Base-by-base conservation (phyloP, 495 filamentous ascomycete species). In the Cetradonia linearis region DNA sequence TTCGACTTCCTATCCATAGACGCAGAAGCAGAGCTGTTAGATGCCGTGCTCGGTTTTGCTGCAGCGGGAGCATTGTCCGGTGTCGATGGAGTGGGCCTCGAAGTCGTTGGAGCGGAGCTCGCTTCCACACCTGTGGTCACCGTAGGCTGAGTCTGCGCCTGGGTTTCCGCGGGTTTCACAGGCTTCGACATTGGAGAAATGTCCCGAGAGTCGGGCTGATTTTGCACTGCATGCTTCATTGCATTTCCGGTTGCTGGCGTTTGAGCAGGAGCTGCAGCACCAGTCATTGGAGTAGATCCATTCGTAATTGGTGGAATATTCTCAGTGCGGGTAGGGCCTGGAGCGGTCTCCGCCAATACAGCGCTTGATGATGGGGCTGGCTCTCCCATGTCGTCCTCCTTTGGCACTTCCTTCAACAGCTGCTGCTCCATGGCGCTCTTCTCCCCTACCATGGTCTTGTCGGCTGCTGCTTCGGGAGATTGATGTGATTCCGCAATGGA, bases 361-460 rank as follows among this genome's bases (percentile, higher is more conserved):
- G 78, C 77, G 55, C 72, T 73, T 20, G 68, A 62, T 11, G 77
- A 75, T 28, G 81, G 80, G n/a, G 79, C 79, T 16, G 79, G 75
- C 40, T 77, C 67, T n/a, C 81, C 81, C 11, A 68, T 67, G 8
- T 77, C 72, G 46, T 79, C 73, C 25, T 75, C 72, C 1, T 75
- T 67, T 37, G 73, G 69, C 13, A 84, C 75, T 56, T 80, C 78
- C 58, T 78, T 73, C 53, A 83, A 73, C 2, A 90, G 73, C 71
- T 91, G 83, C 25, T 80, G 66, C 72, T 92, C 89, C 36, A 88
- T 75, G 20, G 79, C 83, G 69, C 81, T 83, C 81, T 95, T 95
- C 69, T 91, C 87, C 59, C 81, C 79, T 10, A 93, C 86, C 5
- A 81, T 82, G 46, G 78, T 77, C 18, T 79, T 72, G 70, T 83